A percentile compares a stretch with the other conserved stretches of the same genome.
Evolutionary conservation across 2,329 filamentous ascomycete species (phyloP).

Genomic region (Trichoderma atroviride): DNA sequence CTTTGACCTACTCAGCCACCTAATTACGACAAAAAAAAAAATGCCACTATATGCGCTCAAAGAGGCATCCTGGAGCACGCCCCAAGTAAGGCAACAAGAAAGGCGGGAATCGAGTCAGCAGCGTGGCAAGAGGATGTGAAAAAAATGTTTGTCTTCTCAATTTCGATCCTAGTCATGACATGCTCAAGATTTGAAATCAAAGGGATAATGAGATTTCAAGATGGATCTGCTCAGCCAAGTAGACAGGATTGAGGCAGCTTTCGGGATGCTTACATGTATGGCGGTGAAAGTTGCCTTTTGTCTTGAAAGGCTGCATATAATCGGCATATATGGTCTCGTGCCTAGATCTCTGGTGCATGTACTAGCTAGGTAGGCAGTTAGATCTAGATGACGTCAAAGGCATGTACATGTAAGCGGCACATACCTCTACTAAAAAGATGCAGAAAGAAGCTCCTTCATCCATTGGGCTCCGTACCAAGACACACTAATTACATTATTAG

Average conservation of each 20-base stretch:
- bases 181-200: not conserved
- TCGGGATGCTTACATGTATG: not conserved
- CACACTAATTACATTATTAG: too few relatives aligned
- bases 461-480: too few relatives aligned
- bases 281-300: too few relatives aligned
- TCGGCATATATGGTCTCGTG: too few relatives aligned
- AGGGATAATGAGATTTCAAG: not conserved
- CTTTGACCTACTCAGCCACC: not conserved
- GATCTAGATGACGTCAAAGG: too few relatives aligned
- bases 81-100: not conserved
- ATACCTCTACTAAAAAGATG: too few relatives aligned
- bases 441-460: too few relatives aligned
- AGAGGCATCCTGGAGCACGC: not conserved
- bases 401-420: too few relatives aligned
- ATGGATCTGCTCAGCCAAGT: not conserved
- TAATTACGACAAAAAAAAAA: not conserved
- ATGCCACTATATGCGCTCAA: not conserved
- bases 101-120: not conserved
- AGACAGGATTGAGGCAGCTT: not conserved
- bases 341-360: too few relatives aligned
- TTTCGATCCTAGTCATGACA: not conserved
- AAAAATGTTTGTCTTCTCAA: not conserved
- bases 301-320: not conserved
- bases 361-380: too few relatives aligned
- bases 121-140: not conserved